phyloP scores from a whole-genome alignment of 257 asterid genomes.

The Cinchona pubescens region DNA sequence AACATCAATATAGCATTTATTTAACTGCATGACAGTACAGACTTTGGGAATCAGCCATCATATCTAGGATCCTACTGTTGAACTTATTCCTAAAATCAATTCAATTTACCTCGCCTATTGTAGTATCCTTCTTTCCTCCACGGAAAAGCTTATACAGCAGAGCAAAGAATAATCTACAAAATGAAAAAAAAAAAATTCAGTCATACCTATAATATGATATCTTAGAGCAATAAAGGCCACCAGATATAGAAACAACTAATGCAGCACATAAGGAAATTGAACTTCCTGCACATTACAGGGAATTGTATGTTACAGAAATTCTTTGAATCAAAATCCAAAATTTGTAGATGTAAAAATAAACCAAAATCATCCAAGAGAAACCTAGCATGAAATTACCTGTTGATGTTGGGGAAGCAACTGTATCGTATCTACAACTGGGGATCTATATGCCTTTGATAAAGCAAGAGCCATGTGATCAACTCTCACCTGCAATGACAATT shows the following conservation, averaged over 20 bases:
- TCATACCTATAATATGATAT: neutral
- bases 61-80: neutral
- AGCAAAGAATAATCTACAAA: conserved; percentile 83
- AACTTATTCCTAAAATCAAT: conserved; percentile 6
- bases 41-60: neutral
- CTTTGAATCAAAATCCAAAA: too few species aligned
- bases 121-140: conserved; percentile 74
- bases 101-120: conserved; percentile 74
- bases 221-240: too few species aligned
- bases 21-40: conserved; percentile 49
- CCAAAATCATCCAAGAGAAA: neutral
- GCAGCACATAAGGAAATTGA: neutral
- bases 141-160: conserved; percentile 89
- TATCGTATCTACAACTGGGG: conserved; percentile 79
- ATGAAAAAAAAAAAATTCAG: conserved; percentile 8
- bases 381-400: conserved; percentile 51
- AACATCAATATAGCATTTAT: conserved; percentile 60
- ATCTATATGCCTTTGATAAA: conserved; percentile 73
- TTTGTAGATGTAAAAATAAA: neutral
- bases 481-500: conserved; percentile 61
- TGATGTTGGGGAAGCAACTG: conserved; percentile 97
- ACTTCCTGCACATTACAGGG: too few species aligned
- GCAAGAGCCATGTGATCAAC: conserved; percentile 90
- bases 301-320: neutral
- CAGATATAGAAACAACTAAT: neutral